Percentiles rank a stretch among this genome's conserved stretches.
Conservation (phyloP, 75 land plant species). For the Selaginella tamariscina region DNA sequence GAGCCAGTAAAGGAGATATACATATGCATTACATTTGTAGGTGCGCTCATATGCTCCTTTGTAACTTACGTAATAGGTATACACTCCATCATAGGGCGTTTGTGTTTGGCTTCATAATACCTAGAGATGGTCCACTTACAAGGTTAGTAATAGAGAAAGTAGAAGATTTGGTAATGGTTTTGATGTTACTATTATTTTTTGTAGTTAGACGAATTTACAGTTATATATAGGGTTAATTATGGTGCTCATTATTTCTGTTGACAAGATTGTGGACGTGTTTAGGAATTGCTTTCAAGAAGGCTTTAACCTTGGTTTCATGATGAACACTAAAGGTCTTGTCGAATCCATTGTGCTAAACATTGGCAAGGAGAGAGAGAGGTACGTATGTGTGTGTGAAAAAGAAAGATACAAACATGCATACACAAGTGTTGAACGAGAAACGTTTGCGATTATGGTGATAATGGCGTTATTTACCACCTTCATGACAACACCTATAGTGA, state of each 20-base stretch:
- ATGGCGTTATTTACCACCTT: no score
- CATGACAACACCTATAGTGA: conserved; percentile 78
- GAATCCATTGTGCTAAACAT: no score
- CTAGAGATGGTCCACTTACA: conserved; percentile 44
- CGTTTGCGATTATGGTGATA: conserved; percentile 46
- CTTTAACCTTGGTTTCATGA: conserved; percentile 48
- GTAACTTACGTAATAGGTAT: conserved; percentile 54
- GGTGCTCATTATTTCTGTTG: conserved; percentile 45
- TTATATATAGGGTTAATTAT: no score
- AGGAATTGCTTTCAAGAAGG: conserved; percentile 28
- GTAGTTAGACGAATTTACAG: no score
- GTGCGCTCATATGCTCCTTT: conserved; percentile 37
- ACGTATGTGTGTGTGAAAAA: neutral
- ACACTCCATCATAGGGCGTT: conserved; percentile 63
- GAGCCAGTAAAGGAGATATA: conserved; percentile 39
- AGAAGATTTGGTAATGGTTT: conserved; percentile 44
- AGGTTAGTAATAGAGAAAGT: conserved; percentile 39
- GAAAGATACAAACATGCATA: no score
- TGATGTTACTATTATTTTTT: conserved; percentile 50
- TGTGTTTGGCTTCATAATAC: no score
- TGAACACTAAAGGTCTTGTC: no score
- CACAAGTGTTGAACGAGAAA: conserved; percentile 45
- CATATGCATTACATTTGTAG: conserved; percentile 33
- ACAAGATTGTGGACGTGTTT: conserved; percentile 46
- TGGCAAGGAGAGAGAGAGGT: conserved; percentile 45